A percentile compares a stretch with the other conserved stretches of the same genome.
phyloP scores from a whole-genome alignment of 352 stramenopile species.

The Phytophthora cryptogea region DNA sequence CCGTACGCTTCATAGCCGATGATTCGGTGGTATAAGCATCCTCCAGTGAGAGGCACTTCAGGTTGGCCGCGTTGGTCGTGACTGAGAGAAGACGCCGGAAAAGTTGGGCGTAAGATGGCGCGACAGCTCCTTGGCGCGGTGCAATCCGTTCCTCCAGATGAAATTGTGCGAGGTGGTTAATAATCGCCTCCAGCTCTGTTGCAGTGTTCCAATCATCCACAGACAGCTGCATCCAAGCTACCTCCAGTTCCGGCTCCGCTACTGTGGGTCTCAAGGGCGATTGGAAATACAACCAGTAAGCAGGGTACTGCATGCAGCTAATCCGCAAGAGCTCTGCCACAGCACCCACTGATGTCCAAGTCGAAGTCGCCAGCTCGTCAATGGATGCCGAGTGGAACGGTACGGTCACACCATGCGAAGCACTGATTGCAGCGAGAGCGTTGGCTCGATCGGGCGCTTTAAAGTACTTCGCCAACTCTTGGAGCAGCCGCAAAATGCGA shows the following conservation, averaged over 20 bases:
- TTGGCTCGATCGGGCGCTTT: slow-evolving; percentile 8
- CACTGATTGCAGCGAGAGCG: slow-evolving; percentile 7
- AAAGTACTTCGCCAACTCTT: slow-evolving; percentile 30
- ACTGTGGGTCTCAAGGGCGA: slow-evolving; percentile 17
- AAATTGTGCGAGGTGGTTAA: slow-evolving; percentile 36
- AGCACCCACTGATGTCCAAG: slow-evolving; percentile 27
- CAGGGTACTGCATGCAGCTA: slow-evolving; percentile 30
- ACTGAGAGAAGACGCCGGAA: slow-evolving; percentile 40
- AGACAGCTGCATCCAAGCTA: slow-evolving; percentile 31
- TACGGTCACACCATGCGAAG: not conserved
- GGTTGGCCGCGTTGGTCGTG: slow-evolving; percentile 26
- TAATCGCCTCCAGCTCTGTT: slow-evolving; percentile 39
- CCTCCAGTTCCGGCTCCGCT: slow-evolving; percentile 21
- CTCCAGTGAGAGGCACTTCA: slow-evolving; percentile 36
- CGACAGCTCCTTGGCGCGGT: slow-evolving; percentile 13
- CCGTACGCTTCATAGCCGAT: slow-evolving; percentile 4
- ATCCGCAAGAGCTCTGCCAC: slow-evolving; percentile 32
- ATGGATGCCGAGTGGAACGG: slow-evolving; percentile 6
- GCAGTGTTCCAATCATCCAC: slow-evolving; percentile 33
- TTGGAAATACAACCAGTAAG: slow-evolving; percentile 37
- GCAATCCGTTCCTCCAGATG: slow-evolving; percentile 28
- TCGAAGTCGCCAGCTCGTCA: slow-evolving; percentile 17
- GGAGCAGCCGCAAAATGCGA: slow-evolving; percentile 34
- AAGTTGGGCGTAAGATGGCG: slow-evolving; percentile 35
- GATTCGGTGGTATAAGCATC: slow-evolving; percentile 11